Evolutionary conservation across 352 stramenopile genomes (phyloP), one percentile per base, ranked within the genome.

Genomic region (Phytophthora lateralis): DNA sequence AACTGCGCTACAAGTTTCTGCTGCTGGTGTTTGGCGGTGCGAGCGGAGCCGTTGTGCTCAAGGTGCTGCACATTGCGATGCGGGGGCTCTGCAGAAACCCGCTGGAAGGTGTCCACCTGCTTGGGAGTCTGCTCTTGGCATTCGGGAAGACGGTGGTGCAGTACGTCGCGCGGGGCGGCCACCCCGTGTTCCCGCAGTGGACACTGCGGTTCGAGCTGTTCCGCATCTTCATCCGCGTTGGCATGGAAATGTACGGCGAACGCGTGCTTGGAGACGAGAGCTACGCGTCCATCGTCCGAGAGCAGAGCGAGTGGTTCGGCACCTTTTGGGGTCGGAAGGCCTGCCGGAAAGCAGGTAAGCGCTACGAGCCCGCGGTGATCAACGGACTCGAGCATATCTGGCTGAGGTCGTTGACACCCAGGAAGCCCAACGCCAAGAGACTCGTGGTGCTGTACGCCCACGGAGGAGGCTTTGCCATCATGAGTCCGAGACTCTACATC

Each of bases 401-500:
- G 69, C 48, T 80, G 27, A 50, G 55, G 29, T 63, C 55, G 9
- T 20, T 44, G 17, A 45, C 37, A 14, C 48, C 35, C 9, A 18
- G 41, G 4, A 45, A 63, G 49, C 51, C 39, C 18, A 58, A 49
- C 17, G 27, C 51, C 11, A 60, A 62, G 30, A 55, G 43, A n/a
- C 32, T 78, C 14, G 62, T 78, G 4, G 54, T 80, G 12, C 29
- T 80, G 10, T 80, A 77, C 35, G 63, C 67, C 26, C 75, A 88
- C 42, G 78, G 78, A 11, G 78, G 78, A 9, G 78, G 75, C 43
- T 83, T 76, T 46, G 61, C 71, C 4, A 53, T 85, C 42, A 54
- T 75, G 24, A 71, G 72, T 51, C 75, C 75, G 21, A 63, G 63
- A 17, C 45, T 81, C 35, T 83, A 81, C 64, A 77, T 82, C 21